phyloP scores from a whole-genome alignment of 2,329 filamentous ascomycete species.

The Penicillium nordicum region DNA sequence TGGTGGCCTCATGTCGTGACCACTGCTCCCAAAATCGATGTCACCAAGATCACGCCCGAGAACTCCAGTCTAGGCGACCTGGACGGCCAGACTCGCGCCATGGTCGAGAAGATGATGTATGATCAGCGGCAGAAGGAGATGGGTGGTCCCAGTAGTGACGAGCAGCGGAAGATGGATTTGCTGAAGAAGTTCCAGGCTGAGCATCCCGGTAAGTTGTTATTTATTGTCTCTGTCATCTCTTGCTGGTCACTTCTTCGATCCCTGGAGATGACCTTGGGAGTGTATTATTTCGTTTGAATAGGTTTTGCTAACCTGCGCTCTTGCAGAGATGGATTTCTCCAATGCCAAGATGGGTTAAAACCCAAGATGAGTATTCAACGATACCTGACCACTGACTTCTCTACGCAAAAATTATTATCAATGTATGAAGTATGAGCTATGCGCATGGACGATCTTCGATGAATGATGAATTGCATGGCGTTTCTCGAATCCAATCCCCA shows the following conservation, averaged over 20 bases:
- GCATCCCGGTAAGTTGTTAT: conserved; percentile 50
- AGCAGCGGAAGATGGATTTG: conserved; percentile 92
- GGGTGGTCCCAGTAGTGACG: conserved; percentile 84
- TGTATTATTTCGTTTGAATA: neutral
- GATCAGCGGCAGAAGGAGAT: conserved; percentile 96
- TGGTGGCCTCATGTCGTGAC: conserved; percentile 97
- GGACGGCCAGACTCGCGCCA: conserved; percentile 87
- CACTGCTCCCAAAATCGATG: conserved; percentile 84
- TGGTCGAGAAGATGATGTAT: conserved; percentile 99
- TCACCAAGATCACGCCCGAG: conserved; percentile 90
- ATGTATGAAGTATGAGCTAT: conserved; percentile 27
- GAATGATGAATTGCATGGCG: conserved; percentile 17
- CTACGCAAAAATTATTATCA: neutral
- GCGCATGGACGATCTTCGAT: conserved; percentile 9
- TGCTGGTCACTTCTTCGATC: neutral
- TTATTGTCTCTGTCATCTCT: neutral
- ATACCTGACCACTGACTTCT: neutral
- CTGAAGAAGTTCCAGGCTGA: conserved; percentile 88
- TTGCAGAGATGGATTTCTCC: conserved; percentile 63
- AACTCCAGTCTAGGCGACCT: conserved; percentile 87
- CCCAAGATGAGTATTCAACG: neutral
- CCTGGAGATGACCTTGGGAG: neutral
- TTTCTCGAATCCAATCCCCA: neutral
- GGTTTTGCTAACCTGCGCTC: conserved; percentile 1
- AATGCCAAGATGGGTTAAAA: conserved; percentile 59